These are phyloP conservation scores for Fusarium brevicatenulatum DNA, from an alignment of 2,329 filamentous ascomycete species.

Conservation along the genomic window DNA sequence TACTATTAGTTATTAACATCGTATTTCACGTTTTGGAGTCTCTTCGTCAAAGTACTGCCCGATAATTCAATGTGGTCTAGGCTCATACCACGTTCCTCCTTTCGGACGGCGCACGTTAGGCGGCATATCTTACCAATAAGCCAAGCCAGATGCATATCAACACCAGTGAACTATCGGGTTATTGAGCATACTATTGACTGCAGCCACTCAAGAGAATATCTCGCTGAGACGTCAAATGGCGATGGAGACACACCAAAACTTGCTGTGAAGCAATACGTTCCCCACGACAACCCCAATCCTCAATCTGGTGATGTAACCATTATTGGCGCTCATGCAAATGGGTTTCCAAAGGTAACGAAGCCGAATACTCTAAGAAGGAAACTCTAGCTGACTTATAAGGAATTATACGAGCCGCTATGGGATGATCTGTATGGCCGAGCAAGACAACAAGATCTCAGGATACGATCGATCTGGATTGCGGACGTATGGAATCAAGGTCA, in stretches of 20 bases:
- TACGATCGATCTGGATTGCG: conserved; percentile 1
- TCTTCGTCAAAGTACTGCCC: no score
- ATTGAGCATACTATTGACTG: not conserved
- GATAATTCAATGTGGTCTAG: not conserved
- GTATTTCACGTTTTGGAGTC: no score
- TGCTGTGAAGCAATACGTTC: not conserved
- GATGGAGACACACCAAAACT: not conserved
- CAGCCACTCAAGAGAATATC: not conserved
- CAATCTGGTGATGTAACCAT: not conserved
- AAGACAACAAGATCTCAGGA: not conserved
- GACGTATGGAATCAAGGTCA: conserved; percentile 3
- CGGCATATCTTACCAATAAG: not conserved
- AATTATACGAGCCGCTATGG: not conserved
- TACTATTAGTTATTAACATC: not conserved
- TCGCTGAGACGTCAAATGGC: not conserved
- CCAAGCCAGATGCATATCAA: not conserved
- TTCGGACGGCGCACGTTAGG: no score
- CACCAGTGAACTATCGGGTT: not conserved
- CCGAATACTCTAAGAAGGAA: accelerated
- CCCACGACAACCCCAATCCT: not conserved
- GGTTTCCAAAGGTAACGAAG: not conserved
- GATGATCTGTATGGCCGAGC: not conserved
- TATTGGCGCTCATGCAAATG: not conserved
- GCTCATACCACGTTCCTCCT: no score
- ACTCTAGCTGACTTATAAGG: not conserved